A percentile compares a stretch with the other conserved stretches of the same genome.
phyloP scores from a whole-genome alignment of 1,284 basidiomycete species.

The Caloboletus inedulis region DNA sequence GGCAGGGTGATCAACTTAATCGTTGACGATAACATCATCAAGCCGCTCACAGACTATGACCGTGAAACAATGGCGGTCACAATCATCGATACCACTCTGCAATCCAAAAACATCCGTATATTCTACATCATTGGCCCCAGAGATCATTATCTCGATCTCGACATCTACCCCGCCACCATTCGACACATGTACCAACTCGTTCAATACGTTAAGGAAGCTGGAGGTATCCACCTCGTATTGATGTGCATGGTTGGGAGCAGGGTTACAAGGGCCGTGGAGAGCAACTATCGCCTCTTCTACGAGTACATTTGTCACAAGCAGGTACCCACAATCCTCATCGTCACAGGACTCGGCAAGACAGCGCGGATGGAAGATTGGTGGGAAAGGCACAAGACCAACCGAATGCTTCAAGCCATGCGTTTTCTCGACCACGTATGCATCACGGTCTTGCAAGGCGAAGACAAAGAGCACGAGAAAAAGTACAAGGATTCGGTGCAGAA shows the following conservation, averaged over 20 bases:
- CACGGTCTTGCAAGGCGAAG: constrained; percentile 25
- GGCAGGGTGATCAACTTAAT: constrained; percentile 25
- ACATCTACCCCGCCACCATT: constrained; percentile 18
- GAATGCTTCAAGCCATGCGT: constrained; percentile 10
- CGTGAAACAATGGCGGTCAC: constrained; percentile 24
- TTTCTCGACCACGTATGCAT: constrained; percentile 24
- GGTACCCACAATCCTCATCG: constrained; percentile 27
- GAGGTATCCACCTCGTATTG: constrained; percentile 30
- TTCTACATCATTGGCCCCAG: constrained; percentile 23
- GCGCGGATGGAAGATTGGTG: constrained; percentile 32
- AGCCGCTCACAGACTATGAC: constrained; percentile 26
- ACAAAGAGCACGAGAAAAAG: constrained; percentile 11
- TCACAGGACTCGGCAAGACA: constrained; percentile 30
- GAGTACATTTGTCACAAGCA: constrained; percentile 17
- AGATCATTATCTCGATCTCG: constrained; percentile 20
- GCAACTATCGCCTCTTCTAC: constrained; percentile 28
- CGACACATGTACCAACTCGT: constrained; percentile 21
- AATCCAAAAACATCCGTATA: constrained; percentile 21
- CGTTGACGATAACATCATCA: constrained; percentile 15
- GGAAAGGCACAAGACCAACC: constrained; percentile 22
- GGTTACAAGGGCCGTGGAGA: constrained; percentile 14
- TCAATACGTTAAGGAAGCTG: constrained; percentile 9
- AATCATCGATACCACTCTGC: constrained; percentile 22
- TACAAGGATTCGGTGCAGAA: constrained; percentile 14
- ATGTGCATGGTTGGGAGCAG: constrained; percentile 27